Base-by-base conservation (phyloP, 2,329 filamentous ascomycete species). In the Diaporthe sp. region DNA sequence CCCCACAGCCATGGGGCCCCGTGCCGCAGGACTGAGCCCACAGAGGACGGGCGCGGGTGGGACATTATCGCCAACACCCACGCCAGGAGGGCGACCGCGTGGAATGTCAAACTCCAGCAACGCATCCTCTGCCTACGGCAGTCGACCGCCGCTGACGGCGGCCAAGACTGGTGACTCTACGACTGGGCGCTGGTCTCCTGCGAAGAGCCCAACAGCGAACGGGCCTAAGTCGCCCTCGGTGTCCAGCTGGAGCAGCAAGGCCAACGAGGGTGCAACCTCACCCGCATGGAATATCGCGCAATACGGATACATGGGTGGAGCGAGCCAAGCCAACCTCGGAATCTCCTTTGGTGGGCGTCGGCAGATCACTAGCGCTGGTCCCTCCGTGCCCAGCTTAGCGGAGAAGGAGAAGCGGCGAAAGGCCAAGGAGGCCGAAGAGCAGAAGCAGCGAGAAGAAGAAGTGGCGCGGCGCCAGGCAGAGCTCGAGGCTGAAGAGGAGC, bases 261-360 rank as follows among this genome's bases (percentile, higher is more conserved):
- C 91, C 73, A 95, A 98, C 79, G 94, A 98, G 83, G 91, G 91
- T 22, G 90, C 89, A 60, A 98, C 96, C 2, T 89, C 93, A 37
- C 97, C 97, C 0, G 97, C 97, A 1, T 99, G 97, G 97, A 99
- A 98, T 82, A 98, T 98, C 79, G 94, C 96, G 75, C 97, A 99
- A 83, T 99, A 99, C 82, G 96, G 97, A 10, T 99, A 98, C 84
- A 97, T 98, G 94, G 97, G 97, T 75, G 97, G 97, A 67, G 97
- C 97, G 37, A 98, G 95, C 81, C 97, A 99, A 83, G 96, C 95
- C 4, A 98, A 98, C 80, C 92, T 98, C 77, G 97, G 97, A 25
- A 95, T 99, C 79, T 92, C 94, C 15, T 98, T 98, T 84, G 97
- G 97, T 74, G 95, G 93, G 25, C 91, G 96, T 80, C 92, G 97